Evolutionary conservation across 2,329 filamentous ascomycete genomes (phyloP).

Genomic region (Trichoderma sp.): DNA sequence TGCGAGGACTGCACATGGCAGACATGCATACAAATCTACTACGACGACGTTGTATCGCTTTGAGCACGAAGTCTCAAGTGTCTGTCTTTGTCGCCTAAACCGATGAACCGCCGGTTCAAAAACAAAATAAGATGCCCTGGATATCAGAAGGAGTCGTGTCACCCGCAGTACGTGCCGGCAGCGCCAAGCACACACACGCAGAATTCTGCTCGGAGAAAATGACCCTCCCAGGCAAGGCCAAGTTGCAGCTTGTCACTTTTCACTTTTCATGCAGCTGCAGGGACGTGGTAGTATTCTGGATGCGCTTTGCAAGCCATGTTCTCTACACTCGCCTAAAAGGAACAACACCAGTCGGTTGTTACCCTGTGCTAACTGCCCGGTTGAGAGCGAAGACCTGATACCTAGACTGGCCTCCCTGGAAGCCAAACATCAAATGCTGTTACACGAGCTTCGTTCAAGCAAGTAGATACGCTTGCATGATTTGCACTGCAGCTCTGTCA

Average conservation of each 20-base stretch:
- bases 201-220: conserved; percentile 3
- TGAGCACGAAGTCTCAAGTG: too few relatives aligned
- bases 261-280: neutral
- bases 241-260: conserved; percentile 2
- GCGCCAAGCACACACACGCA: neutral
- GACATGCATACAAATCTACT: too few relatives aligned
- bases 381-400: neutral
- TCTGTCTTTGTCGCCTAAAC: too few relatives aligned
- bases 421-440: neutral
- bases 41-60: too few relatives aligned
- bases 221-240: neutral
- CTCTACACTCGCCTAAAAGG: neutral
- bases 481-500: neutral
- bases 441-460: too few relatives aligned
- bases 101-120: too few relatives aligned
- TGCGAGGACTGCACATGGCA: too few relatives aligned
- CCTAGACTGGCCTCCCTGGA: neutral
- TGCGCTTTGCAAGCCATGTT: neutral
- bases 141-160: neutral
- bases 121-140: too few relatives aligned
- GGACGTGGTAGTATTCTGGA: too few relatives aligned
- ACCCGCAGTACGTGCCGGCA: neutral
- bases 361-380: neutral
- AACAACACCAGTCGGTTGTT: neutral
- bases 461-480: too few relatives aligned